These are phyloP conservation scores for Saxophila tyrrhenica DNA, from an alignment of 495 filamentous ascomycete species.

Conservation along the genomic window DNA sequence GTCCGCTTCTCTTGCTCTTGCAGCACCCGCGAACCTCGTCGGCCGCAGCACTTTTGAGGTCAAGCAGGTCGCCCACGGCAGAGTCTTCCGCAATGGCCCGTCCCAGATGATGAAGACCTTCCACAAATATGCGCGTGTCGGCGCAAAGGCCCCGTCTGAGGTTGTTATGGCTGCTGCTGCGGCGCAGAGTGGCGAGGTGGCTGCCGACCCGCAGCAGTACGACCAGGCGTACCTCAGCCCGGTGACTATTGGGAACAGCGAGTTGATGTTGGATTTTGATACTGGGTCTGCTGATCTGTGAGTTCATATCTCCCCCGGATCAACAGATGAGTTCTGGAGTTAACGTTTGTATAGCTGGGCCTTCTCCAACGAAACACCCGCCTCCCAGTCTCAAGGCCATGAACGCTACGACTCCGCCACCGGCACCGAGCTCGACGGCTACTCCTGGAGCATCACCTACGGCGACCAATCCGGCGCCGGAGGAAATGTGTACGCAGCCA, in stretches of 20 bases:
- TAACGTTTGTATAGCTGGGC: conserved; percentile 35
- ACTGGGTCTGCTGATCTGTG: conserved; percentile 69
- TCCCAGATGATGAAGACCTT: conserved; percentile 18
- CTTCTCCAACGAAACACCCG: conserved; percentile 39
- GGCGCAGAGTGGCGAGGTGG: conserved; percentile 12
- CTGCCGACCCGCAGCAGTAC: conserved; percentile 39
- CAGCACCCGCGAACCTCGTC: conserved; percentile 11
- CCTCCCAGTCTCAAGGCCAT: conserved; percentile 38
- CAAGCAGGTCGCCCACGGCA: conserved; percentile 18
- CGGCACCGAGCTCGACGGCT: conserved; percentile 39
- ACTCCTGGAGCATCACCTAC: conserved; percentile 57
- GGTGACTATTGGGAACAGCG: conserved; percentile 52
- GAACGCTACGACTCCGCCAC: conserved; percentile 47
- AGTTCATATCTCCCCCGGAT: neutral
- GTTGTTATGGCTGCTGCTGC: conserved; percentile 16
- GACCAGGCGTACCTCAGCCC: conserved; percentile 59
- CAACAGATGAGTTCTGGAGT: neutral
- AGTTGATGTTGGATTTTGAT: conserved; percentile 59
- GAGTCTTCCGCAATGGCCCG: conserved; percentile 15
- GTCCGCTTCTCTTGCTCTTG: conserved; percentile 10
- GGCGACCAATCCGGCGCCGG: conserved; percentile 57
- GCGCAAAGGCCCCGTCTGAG: conserved; percentile 10
- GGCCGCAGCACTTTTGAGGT: conserved; percentile 16
- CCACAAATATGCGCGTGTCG: conserved; percentile 17
- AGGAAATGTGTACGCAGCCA: conserved; percentile 56